Base-by-base conservation (phyloP, 768 basidiomycete species). In the Lanmaoa rubissima region DNA sequence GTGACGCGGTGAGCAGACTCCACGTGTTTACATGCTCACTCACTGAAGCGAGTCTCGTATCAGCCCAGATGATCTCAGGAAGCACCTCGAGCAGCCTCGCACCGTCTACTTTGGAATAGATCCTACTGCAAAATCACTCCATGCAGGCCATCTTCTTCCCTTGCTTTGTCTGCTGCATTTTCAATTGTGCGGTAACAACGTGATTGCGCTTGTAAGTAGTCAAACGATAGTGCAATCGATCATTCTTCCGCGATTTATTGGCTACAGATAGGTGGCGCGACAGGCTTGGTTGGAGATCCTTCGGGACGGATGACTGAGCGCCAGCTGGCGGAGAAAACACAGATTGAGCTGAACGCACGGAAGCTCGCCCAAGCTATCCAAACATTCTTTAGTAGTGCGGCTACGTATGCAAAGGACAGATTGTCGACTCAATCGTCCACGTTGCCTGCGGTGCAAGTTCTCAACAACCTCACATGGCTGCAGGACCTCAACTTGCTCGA, bases 261-360 rank as follows among this genome's bases (percentile, higher is more conserved):
- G 13, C 12, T 35, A 34, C 66, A 98, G 96, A 90, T 98, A 69
- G 96, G 97, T 34, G 94, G 94, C 1, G 95, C 94, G 10, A 98
- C 96, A 0, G 97, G 94, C 10, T 85, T 89, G n/a, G 87, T 99
- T 44, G 97, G 97, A 7, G 97, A 99, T 68, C 97, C 97, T 9
- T 96, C 95, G 5, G 96, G 97, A 2, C 82, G 95, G 36, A 79
- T 81, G 5, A 83, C 83, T 0, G 96, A 97, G 72, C 85, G 97
- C 21, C 81, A 85, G 52, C 78, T 84, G 4, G 82, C 93, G 5
- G 78, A 86, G 36, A 70, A 73, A 13, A 71, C 79, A 11, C 78
- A 83, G 49, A 82, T 94, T 4, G 77, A 83, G 39, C 60, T 74
- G 50, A 98, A 98, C 64, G 85, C 88, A 42, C 54, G 64, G 13